Conservation (phyloP, 257 asterid species). For the Perilla frutescens region DNA sequence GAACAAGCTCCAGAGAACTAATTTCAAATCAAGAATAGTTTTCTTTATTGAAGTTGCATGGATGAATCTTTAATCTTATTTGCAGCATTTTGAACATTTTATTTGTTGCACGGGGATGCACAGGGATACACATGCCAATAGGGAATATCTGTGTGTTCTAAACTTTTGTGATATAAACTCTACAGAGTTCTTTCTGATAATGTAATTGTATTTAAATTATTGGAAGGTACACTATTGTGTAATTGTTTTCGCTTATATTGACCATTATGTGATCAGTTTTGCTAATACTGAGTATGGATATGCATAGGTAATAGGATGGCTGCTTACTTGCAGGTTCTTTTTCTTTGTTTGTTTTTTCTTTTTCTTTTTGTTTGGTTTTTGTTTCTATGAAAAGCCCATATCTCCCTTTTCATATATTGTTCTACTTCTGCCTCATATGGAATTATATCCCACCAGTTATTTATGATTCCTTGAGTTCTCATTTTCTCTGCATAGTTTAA, state of each 20-base stretch:
- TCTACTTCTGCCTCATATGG: neutral
- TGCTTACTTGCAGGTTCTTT: neutral
- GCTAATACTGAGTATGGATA: neutral
- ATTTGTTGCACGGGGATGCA: neutral
- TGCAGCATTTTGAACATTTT: neutral
- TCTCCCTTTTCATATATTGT: neutral
- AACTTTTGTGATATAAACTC: neutral
- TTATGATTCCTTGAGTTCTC: conserved; percentile 1
- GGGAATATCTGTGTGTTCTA: neutral
- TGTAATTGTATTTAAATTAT: neutral
- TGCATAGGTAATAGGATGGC: neutral
- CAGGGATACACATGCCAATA: neutral
- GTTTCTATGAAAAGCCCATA: neutral
- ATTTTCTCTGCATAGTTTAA: too few species aligned
- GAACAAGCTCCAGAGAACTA: conserved; percentile 1
- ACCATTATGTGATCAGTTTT: neutral
- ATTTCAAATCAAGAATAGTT: neutral
- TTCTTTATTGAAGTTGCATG: neutral
- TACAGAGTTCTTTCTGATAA: neutral
- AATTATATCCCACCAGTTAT: neutral
- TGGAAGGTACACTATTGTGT: neutral
- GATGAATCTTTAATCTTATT: neutral
- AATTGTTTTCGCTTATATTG: neutral
- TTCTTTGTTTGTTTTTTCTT: too few species aligned
- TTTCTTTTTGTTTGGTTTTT: too few species aligned